Base-by-base conservation (phyloP, 768 basidiomycete species). In the Mycena pura region DNA sequence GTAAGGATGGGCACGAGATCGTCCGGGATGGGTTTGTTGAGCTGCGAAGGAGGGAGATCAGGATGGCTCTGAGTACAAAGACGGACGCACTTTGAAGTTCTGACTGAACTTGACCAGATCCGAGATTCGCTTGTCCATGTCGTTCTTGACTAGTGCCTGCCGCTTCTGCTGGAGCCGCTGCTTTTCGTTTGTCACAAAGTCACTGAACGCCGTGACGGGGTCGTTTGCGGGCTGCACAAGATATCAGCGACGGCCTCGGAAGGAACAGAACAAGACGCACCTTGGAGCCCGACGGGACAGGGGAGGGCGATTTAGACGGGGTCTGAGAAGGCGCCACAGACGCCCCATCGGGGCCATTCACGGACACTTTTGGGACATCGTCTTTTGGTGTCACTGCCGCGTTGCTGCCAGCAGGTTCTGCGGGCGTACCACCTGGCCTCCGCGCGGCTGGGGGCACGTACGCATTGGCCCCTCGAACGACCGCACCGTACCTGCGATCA, bases 361-460 rank as follows among this genome's bases (percentile, higher is more conserved):
- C 81, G 21, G 90, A 82, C 45, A 92, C 86, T 72, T 88, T 90
- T 28, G 91, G 91, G 53, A 91, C 69, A 14, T 89, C 90, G 34
- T 70, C 66, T 55, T 77, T 76, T 24, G n/a, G n/a, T n/a, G n/a
- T n/a, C n/a, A n/a, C n/a, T n/a, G 73, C 64, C 50, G 76, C 67
- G n/a, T 66, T 68, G n/a, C n/a, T n/a, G 46, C 71, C 68, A 58
- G 72, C 64, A 58, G 76, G 63, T 40, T n/a, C n/a, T n/a, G n/a
- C n/a, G n/a, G 71, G 52, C 28, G 66, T 61, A 24, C 62, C 73
- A 49, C 72, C 75, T 36, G 72, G 59, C 73, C 83, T 86, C 57
- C 96, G 86, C 34, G 95, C 95, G 61, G 90, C 93, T 2, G 96
- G 96, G 44, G 97, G 97, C 36, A 99, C 86, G 72, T 99, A 99